phyloP scores from a whole-genome alignment of 345 rosid genomes.

The Anastatica hierochuntica region DNA sequence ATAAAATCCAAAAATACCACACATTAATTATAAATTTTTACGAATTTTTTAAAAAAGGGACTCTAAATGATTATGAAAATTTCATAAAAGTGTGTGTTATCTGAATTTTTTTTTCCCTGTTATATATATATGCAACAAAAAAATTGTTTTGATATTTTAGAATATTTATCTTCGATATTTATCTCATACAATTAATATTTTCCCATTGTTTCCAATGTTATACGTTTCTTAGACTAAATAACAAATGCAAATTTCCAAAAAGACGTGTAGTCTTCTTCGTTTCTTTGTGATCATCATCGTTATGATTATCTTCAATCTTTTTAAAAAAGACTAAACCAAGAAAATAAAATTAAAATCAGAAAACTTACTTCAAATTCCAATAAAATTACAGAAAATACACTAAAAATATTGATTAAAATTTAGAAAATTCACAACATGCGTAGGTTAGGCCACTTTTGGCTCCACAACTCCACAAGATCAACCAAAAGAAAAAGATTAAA shows the following conservation, averaged over 20 bases:
- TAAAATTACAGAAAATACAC: neutral
- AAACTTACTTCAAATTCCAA: too few species aligned
- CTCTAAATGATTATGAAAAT: too few species aligned
- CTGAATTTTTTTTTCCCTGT: too few species aligned
- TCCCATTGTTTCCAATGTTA: neutral
- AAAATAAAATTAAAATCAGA: too few species aligned
- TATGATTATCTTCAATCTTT: conserved; percentile 8
- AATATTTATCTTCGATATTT: neutral
- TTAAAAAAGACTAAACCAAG: neutral
- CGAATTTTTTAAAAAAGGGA: too few species aligned
- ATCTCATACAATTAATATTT: neutral
- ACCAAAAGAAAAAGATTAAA: neutral
- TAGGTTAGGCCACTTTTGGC: conserved; percentile 36
- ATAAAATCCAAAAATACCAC: neutral
- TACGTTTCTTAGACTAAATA: conserved; percentile 6
- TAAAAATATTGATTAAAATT: neutral
- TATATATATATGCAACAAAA: too few species aligned
- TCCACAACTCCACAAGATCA: conserved; percentile 24
- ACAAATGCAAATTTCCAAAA: conserved; percentile 7
- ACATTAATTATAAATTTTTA: neutral
- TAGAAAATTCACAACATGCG: neutral
- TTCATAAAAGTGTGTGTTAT: too few species aligned
- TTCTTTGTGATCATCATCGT: conserved; percentile 13
- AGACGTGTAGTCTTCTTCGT: conserved; percentile 1
- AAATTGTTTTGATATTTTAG: neutral